phyloP scores from a whole-genome alignment of 1,284 basidiomycete species.

The Moniliophthora roreri region DNA sequence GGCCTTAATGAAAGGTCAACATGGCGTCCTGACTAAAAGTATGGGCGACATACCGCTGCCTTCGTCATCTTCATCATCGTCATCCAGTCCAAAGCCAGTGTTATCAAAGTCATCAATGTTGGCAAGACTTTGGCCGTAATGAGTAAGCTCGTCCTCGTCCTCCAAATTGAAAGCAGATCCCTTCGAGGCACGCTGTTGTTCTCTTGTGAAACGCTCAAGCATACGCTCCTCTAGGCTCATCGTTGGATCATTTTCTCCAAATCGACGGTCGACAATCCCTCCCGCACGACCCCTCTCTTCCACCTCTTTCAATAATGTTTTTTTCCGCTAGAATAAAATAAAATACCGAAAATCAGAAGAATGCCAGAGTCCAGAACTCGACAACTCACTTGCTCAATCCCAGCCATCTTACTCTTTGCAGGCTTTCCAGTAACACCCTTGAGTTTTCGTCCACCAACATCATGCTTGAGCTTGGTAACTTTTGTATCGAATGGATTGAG shows the following conservation, averaged over 20 bases:
- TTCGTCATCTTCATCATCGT: slow-evolving; percentile 69
- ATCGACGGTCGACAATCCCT: slow-evolving; percentile 90
- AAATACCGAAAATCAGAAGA: slow-evolving; percentile 11
- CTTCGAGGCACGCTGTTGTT: slow-evolving; percentile 80
- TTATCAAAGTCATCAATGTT: slow-evolving; percentile 88
- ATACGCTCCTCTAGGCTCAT: slow-evolving; percentile 96
- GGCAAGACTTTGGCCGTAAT: slow-evolving; percentile 88
- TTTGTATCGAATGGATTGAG: slow-evolving; percentile 95
- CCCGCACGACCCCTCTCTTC: slow-evolving; percentile 79
- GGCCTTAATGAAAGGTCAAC: slow-evolving; percentile 39
- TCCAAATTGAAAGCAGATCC: slow-evolving; percentile 89
- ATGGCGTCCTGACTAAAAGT: slow-evolving; percentile 8
- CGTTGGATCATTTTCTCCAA: slow-evolving; percentile 92
- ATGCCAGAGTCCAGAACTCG: slow-evolving; percentile 1
- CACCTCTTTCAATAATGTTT: slow-evolving; percentile 87
- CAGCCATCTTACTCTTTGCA: slow-evolving; percentile 84
- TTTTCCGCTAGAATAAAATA: slow-evolving; percentile 61
- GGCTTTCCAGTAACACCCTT: slow-evolving; percentile 86
- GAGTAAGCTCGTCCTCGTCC: slow-evolving; percentile 88
- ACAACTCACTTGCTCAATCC: slow-evolving; percentile 79
- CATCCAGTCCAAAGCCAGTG: slow-evolving; percentile 70
- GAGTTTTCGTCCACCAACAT: slow-evolving; percentile 85
- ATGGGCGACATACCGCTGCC: slow-evolving; percentile 28
- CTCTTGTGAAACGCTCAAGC: slow-evolving; percentile 94
- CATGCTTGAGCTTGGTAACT: slow-evolving; percentile 89